These are phyloP conservation scores for Aspergillus asperescens DNA, from an alignment of 495 filamentous ascomycete species.

Conservation along the genomic window DNA sequence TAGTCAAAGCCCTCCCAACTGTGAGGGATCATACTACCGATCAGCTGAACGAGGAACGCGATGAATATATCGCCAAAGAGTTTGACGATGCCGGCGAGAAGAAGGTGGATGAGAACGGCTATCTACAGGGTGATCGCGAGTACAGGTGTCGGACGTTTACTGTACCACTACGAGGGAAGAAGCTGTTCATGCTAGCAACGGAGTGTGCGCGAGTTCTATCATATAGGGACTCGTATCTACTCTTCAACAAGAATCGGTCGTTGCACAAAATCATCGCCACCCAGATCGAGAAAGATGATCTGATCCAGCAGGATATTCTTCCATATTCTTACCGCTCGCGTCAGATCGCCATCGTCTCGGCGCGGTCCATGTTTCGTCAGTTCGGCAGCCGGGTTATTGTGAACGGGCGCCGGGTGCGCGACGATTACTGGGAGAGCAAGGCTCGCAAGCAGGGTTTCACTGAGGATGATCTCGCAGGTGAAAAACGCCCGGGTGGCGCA, in stretches of 20 bases:
- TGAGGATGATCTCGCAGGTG: conserved; percentile 91
- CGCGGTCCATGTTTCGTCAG: conserved; percentile 98
- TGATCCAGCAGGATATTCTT: conserved; percentile 90
- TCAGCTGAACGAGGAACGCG: conserved; percentile 83
- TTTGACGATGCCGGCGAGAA: conserved; percentile 87
- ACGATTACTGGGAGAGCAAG: conserved; percentile 98
- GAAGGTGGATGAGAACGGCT: conserved; percentile 81
- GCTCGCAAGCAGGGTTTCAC: conserved; percentile 97
- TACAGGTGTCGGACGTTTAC: conserved; percentile 92
- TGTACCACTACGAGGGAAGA: conserved; percentile 83
- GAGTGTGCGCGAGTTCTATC: conserved; percentile 93
- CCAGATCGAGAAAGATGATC: conserved; percentile 91
- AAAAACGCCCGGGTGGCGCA: conserved; percentile 89
- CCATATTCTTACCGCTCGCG: conserved; percentile 97
- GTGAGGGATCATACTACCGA: conserved; percentile 97
- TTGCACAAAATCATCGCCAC: conserved; percentile 97
- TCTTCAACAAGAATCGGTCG: conserved; percentile 99
- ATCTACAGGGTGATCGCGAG: conserved; percentile 73
- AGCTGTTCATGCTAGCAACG: conserved; percentile 97
- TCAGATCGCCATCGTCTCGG: conserved; percentile 97
- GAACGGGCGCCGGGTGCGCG: conserved; percentile 82
- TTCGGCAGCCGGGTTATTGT: conserved; percentile 95
- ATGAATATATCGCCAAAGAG: conserved; percentile 94
- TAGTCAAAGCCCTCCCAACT: conserved; percentile 91
- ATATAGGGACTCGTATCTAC: conserved; percentile 93